Evolutionary conservation across 495 filamentous ascomycete species (phyloP), one percentile per base, ranked within the genome.

Genomic region (Thozetella sp.): DNA sequence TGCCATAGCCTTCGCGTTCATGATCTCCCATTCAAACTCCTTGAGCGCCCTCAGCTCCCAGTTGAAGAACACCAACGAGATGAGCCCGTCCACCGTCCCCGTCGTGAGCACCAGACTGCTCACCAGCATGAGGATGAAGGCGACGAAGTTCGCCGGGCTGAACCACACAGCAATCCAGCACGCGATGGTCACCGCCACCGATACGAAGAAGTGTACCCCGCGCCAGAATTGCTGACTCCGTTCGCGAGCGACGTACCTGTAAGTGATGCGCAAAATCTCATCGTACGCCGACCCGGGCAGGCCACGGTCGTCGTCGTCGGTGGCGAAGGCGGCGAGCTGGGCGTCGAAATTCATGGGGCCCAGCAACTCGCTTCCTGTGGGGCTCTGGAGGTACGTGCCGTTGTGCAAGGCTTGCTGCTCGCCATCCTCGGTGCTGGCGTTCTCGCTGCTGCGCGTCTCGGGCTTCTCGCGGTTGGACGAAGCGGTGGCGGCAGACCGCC

Each of bases 11-110:
- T 74, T 86, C 30, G 88, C 88, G 74, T 90, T 95, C 53, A 75
- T 74, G 15, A 99, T 88, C 77, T 99, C 96, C 89, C 93, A 97
- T 66, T 95, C 87, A 75, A 97, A 98, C 76, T 98, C 95, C 64
- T 86, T 89, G n/a, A 99, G 75, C 15, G 91, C 87, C 59, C 92
- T 79, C 59, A 97, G 61, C 76, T 99, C 95, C 63, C 84, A 85
- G 13, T 87, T 86, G 62, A 97, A 87, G 65, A 98, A 98, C 26
- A 98, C 66, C 1, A 93, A 84, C 2, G 92, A 91, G 69, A 97
- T 89, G 26, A 98, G 68, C 0, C 94, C 93, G 73, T 97, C 90
- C 19, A 96, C 60, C 4, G 90, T 81, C 0, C 95, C 96, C 9
- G 86, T 87, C 13, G 80, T 82, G 22, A 97, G 81, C 15, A 90